Evolutionary conservation across 1,284 basidiomycete genomes (phyloP), one percentile per base, ranked within the genome.

Genomic region (Leccinum proliferum): DNA sequence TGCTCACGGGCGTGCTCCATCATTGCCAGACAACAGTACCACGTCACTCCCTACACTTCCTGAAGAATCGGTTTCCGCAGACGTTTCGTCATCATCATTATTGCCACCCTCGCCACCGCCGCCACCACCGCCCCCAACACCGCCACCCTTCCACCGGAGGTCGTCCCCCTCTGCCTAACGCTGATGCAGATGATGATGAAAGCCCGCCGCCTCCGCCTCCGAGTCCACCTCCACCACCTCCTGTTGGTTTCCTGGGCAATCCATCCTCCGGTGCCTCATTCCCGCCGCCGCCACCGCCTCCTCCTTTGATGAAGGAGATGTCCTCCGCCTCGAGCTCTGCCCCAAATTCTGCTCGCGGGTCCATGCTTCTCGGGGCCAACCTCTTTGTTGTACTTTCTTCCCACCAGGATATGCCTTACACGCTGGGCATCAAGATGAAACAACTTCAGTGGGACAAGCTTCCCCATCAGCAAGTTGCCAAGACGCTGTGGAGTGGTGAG

Each of bases 381-480:
- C 72, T 89, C 56, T 81, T 79, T 67, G 78, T 78, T 55, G 73
- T 85, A 63, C 72, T 87, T 34, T 80, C 82, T 62, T 80, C 82
- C 59, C 88, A 95, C 59, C 98, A 98, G 76, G 93, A 94, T 70
- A 86, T 98, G 68, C 80, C 86, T 2, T 85, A 94, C 60, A 89
- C 92, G 58, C 93, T 96, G 1, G 88, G 84, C 64, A 89, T 86
- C 59, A 94, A 95, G 80, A 96, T 98, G 92, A 98, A 98, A 77
- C 95, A 98, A 76, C 80, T 99, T 57, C 96, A 99, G 73, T 99
- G 97, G 96, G 96, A 99, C 75, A 99, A 98, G 74, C 82, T 98
- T 32, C 88, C 91, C 52, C 92, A 93, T 65, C 86, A 93, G 68
- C 84, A 93, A 67, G 88, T 89, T n/a, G 77, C 77, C 2, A 91